A percentile compares a stretch with the other conserved stretches of the same genome.
These are phyloP conservation scores for Yamagishiella unicocca DNA, from an alignment of 139 green algal genomes.

Conservation along the genomic window DNA sequence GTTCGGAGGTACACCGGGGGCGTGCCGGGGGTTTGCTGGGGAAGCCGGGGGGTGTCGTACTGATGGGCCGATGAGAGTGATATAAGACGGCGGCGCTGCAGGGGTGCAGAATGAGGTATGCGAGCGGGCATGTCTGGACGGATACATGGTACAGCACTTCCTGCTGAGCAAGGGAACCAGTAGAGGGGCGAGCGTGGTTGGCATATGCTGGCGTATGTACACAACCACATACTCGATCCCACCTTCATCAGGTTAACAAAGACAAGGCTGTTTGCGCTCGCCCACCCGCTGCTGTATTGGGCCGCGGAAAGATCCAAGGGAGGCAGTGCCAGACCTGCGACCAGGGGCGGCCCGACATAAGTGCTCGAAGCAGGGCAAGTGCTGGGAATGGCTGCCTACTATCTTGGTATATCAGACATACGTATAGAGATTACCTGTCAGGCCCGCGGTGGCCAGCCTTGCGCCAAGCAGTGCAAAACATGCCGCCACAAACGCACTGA, in stretches of 20 bases:
- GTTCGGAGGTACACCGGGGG: no score
- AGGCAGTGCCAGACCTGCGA: conserved; percentile 20
- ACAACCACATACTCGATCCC: no score
- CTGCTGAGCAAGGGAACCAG: no score
- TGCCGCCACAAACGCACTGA: neutral
- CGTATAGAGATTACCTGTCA: neutral
- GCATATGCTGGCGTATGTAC: no score
- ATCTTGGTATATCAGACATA: neutral
- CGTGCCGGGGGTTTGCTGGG: no score
- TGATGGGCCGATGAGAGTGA: no score
- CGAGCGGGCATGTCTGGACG: no score
- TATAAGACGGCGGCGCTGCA: no score
- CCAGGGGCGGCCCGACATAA: neutral
- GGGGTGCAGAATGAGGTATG: no score
- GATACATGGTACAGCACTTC: no score
- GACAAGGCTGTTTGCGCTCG: neutral
- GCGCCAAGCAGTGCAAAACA: neutral
- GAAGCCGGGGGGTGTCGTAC: no score
- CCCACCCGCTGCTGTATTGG: conserved; percentile 21
- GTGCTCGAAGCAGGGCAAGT: neutral
- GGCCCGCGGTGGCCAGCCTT: neutral
- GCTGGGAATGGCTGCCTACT: neutral
- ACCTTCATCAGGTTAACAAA: conserved; percentile 39
- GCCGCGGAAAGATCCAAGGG: neutral
- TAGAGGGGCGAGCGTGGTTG: no score